Conservation (phyloP, 352 stramenopile species). For the Pythium coloratum region DNA sequence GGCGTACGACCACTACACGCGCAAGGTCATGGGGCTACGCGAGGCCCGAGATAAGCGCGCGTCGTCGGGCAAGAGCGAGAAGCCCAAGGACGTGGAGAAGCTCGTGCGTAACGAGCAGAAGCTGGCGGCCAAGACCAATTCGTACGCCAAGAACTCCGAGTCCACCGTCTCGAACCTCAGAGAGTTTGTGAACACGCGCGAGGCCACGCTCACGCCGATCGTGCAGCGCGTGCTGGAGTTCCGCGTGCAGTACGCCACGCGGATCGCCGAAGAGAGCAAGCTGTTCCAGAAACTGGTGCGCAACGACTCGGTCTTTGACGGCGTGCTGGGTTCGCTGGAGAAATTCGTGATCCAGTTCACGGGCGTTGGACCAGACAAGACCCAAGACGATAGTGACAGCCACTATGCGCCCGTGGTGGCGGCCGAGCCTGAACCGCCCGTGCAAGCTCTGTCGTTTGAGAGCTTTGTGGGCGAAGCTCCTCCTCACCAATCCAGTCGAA, state of each 20-base stretch:
- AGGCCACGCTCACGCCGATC: slow-evolving; percentile 61
- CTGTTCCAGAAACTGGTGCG: slow-evolving; percentile 53
- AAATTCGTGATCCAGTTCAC: slow-evolving; percentile 33
- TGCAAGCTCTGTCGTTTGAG: slow-evolving; percentile 60
- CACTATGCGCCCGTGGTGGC: background rate
- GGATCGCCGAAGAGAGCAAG: slow-evolving; percentile 51
- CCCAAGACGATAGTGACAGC: background rate
- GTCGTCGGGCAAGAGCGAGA: slow-evolving; percentile 51
- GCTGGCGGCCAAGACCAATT: slow-evolving; percentile 54
- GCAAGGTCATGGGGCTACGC: slow-evolving; percentile 65
- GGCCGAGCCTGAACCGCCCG: slow-evolving; percentile 17
- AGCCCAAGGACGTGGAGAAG: slow-evolving; percentile 74
- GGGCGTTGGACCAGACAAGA: background rate
- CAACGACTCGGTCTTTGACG: slow-evolving; percentile 39
- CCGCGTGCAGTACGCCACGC: slow-evolving; percentile 56
- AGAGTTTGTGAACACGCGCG: slow-evolving; percentile 58
- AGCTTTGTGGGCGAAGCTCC: slow-evolving; percentile 54
- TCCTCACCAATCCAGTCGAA: background rate
- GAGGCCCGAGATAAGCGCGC: slow-evolving; percentile 66
- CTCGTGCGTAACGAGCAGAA: slow-evolving; percentile 86
- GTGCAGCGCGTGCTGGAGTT: slow-evolving; percentile 68
- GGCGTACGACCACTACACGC: slow-evolving; percentile 78
- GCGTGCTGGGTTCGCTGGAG: slow-evolving; percentile 46
- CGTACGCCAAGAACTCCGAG: slow-evolving; percentile 71
- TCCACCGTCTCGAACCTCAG: slow-evolving; percentile 55